These are phyloP conservation scores for Barnettozyma botsteinii DNA, from an alignment of 805 yeast species.

Conservation along the genomic window DNA sequence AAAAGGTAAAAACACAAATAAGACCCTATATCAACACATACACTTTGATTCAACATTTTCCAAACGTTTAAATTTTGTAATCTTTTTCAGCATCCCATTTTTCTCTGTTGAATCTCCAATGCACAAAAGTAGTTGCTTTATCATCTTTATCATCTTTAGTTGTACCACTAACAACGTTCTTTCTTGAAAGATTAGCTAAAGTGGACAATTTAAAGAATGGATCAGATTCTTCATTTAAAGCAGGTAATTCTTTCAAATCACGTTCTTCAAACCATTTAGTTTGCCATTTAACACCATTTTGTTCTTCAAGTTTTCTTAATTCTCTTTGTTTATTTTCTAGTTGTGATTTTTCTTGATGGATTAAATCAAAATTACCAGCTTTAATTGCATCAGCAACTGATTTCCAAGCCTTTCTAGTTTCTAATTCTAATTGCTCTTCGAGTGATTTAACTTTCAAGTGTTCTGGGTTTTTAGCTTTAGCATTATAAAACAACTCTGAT, in stretches of 20 bases:
- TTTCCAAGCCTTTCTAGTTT: slow-evolving; percentile 84
- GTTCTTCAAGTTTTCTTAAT: slow-evolving; percentile 66
- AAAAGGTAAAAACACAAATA: background rate
- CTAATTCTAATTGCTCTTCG: slow-evolving; percentile 73
- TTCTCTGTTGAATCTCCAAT: slow-evolving; percentile 63
- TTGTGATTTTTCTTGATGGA: slow-evolving; percentile 66
- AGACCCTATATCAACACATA: too few species aligned
- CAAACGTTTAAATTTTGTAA: slow-evolving; percentile 3
- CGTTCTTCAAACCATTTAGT: slow-evolving; percentile 72
- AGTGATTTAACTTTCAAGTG: slow-evolving; percentile 72
- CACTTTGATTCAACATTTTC: too few species aligned
- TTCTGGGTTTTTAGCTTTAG: slow-evolving; percentile 43
- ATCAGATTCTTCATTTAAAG: slow-evolving; percentile 29
- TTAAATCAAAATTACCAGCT: slow-evolving; percentile 66
- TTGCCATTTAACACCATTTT: slow-evolving; percentile 61
- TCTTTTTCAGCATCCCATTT: slow-evolving; percentile 58
- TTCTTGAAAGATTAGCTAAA: slow-evolving; percentile 50
- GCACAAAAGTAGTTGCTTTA: slow-evolving; percentile 38
- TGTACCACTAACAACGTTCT: slow-evolving; percentile 66
- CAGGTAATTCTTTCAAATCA: slow-evolving; percentile 31
- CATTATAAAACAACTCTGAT: slow-evolving; percentile 58
- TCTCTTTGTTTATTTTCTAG: slow-evolving; percentile 86
- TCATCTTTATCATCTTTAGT: slow-evolving; percentile 51
- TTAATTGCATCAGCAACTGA: slow-evolving; percentile 85
- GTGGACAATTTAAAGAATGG: slow-evolving; percentile 37